Base-by-base conservation (phyloP, 495 filamentous ascomycete species). In the Tuber magnatum region DNA sequence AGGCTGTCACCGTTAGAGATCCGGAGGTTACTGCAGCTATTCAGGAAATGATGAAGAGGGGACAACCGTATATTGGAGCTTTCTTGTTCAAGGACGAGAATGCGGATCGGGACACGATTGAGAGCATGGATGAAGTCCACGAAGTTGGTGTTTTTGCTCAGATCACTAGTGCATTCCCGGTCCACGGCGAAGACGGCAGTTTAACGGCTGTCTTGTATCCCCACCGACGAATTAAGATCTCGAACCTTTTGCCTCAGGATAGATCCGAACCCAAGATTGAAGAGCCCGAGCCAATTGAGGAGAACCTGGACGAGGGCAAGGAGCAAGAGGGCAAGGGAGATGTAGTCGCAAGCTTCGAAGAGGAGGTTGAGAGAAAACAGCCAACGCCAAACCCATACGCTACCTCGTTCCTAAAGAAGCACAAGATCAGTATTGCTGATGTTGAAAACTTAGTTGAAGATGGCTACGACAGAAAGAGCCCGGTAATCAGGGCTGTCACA, bases 81-180 rank as follows among this genome's bases (percentile, higher is more conserved):
- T 99, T 99, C 84, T 83, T 98, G 79, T 92, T 97, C 85, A 98
- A 98, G 84, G 94, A 98, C 83, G 94, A 97, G 82, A 92, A 92
- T 74, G 91, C 91, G 71, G 94, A 97, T 82, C 91, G 92, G 74
- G 96, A 99, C 83, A 88, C 93, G 22, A 97, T 99, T 82, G 91
- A 93, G 80, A 92, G 89, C 71, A 84, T 91, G 43, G 90, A 93
- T 68, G 95, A 99, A 70, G 94, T 99, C 14, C 91, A 98, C 83
- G 93, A 97, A 80, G 91, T 94, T 44, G 96, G 96, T 71, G 94
- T 97, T 4, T 99, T 99, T 82, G 97, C 95, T 44, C 96, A 99
- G 82, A 91, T 99, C 75, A 98, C 96, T 2, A 97, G 94, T 77
- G 92, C 92, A 12, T 98, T 97, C 75, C 93, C 94, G 39, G 90